phyloP scores from a whole-genome alignment of 805 yeast genomes.

The Teunomyces aglyptinius region DNA sequence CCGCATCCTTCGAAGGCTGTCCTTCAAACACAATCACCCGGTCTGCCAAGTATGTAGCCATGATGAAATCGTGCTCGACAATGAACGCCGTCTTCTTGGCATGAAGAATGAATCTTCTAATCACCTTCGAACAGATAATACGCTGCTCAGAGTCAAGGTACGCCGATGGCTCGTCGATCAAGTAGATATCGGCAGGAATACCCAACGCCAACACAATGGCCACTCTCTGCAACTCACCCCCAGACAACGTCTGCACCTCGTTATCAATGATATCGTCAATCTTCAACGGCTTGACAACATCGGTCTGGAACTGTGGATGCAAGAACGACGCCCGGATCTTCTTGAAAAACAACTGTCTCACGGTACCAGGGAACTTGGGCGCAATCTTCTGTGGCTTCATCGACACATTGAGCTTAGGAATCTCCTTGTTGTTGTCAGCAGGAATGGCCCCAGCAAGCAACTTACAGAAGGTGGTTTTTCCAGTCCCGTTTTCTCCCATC shows the following conservation, averaged over 20 bases:
- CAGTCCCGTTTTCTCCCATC: slow-evolving; percentile 99
- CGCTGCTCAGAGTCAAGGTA: slow-evolving; percentile 99
- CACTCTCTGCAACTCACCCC: slow-evolving; percentile 99
- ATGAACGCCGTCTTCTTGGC: slow-evolving; percentile 98
- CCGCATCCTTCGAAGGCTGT: slow-evolving; percentile 78
- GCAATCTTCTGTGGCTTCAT: slow-evolving; percentile 99
- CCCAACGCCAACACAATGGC: slow-evolving; percentile 96
- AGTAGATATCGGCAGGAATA: slow-evolving; percentile 90
- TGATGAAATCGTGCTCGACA: slow-evolving; percentile 99
- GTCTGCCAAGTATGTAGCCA: slow-evolving; percentile 99
- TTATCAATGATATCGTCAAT: slow-evolving; percentile 95
- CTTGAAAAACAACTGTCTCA: slow-evolving; percentile 94
- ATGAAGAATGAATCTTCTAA: slow-evolving; percentile 93
- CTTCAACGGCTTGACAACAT: slow-evolving; percentile 91
- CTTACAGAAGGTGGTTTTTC: slow-evolving; percentile 97
- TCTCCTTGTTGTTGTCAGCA: slow-evolving; percentile 77
- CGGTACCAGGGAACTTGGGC: slow-evolving; percentile 98
- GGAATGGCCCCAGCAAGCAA: slow-evolving; percentile 89
- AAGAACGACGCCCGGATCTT: slow-evolving; percentile 92
- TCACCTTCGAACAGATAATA: slow-evolving; percentile 97
- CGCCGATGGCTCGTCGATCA: slow-evolving; percentile 98
- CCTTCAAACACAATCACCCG: slow-evolving; percentile 99
- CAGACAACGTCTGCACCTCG: slow-evolving; percentile 95
- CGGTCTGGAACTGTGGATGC: slow-evolving; percentile 97
- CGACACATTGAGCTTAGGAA: slow-evolving; percentile 87